Percentiles rank a stretch among this genome's conserved stretches.
Conservation (phyloP, 2,329 filamentous ascomycete species). For the Stagonosporopsis chrysanthemi region DNA sequence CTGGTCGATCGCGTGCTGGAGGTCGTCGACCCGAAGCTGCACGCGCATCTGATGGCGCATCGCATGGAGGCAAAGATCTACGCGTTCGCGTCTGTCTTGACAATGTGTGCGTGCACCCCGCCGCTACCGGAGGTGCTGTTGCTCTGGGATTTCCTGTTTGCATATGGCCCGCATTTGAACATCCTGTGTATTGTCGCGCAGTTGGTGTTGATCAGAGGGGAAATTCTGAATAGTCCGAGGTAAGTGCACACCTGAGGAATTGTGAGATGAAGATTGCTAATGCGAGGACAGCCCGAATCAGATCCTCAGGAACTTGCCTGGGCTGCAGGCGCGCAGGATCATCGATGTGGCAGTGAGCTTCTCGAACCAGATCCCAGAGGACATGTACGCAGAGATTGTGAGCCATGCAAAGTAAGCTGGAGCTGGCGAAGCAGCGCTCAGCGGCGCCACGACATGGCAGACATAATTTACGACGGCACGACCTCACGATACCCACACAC, state of each 20-base stretch:
- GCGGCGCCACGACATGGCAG: neutral
- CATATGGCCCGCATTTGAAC: constrained; percentile 93
- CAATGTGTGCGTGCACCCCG: constrained; percentile 93
- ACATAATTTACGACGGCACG: constrained; percentile 17
- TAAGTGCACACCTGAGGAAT: constrained; percentile 52
- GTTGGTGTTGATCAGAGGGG: constrained; percentile 84
- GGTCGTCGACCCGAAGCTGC: constrained; percentile 89
- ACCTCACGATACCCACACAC: constrained; percentile 17
- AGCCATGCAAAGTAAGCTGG: constrained; percentile 74
- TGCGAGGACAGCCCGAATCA: constrained; percentile 78
- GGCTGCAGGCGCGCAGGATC: constrained; percentile 81
- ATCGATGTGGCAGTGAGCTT: constrained; percentile 86
- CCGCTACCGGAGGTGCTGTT: constrained; percentile 90
- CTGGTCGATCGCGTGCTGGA: constrained; percentile 91
- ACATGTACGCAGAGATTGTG: constrained; percentile 90
- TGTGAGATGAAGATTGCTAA: neutral
- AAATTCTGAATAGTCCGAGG: constrained; percentile 85
- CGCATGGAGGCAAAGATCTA: constrained; percentile 93
- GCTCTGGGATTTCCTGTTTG: constrained; percentile 97
- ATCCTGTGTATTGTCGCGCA: constrained; percentile 97
- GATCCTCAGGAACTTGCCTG: constrained; percentile 84
- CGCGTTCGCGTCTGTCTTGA: constrained; percentile 93
- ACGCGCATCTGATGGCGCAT: constrained; percentile 82
- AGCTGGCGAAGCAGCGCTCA: neutral
- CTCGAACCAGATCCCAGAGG: constrained; percentile 87